phyloP scores from a whole-genome alignment of 2,329 filamentous ascomycete genomes.

The Xenoacremonium recifei region DNA sequence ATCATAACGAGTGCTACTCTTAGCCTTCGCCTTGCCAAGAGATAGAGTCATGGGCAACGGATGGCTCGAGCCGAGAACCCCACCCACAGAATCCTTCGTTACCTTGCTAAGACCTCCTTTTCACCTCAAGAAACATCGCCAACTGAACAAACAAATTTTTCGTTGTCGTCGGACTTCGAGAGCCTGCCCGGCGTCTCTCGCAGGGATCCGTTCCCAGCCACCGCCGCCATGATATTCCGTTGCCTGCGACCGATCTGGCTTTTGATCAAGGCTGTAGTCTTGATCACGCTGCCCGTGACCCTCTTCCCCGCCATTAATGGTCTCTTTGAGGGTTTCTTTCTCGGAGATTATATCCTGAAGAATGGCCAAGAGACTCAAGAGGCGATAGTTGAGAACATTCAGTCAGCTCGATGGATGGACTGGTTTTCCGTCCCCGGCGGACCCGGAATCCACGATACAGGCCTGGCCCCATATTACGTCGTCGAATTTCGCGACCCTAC shows the following conservation, averaged over 20 bases:
- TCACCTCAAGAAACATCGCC: too few relatives aligned
- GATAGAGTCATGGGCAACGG: too few relatives aligned
- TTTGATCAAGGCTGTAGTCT: constrained; percentile 2
- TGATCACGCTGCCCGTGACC: constrained; percentile 7
- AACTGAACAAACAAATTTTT: too few relatives aligned
- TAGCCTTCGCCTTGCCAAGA: too few relatives aligned
- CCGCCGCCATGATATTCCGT: neutral
- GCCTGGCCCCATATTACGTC: constrained; percentile 5
- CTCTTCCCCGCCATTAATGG: constrained; percentile 6
- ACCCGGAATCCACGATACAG: neutral
- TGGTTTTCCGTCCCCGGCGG: neutral
- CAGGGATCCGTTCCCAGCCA: too few relatives aligned
- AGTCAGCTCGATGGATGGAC: neutral
- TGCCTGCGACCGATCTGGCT: constrained; percentile 1
- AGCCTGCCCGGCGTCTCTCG: too few relatives aligned
- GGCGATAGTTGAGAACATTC: neutral
- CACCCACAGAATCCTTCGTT: too few relatives aligned
- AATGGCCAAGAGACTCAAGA: neutral
- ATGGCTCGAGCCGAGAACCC: too few relatives aligned
- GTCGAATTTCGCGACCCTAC: constrained; percentile 3
- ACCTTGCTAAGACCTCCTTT: too few relatives aligned
- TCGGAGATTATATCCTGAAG: neutral
- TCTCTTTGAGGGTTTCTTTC: constrained; percentile 5
- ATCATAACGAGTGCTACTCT: too few relatives aligned
- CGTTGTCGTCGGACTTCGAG: too few relatives aligned